Evolutionary conservation across 2,329 filamentous ascomycete species (phyloP).

Genomic region (Botrytis deweyae): DNA sequence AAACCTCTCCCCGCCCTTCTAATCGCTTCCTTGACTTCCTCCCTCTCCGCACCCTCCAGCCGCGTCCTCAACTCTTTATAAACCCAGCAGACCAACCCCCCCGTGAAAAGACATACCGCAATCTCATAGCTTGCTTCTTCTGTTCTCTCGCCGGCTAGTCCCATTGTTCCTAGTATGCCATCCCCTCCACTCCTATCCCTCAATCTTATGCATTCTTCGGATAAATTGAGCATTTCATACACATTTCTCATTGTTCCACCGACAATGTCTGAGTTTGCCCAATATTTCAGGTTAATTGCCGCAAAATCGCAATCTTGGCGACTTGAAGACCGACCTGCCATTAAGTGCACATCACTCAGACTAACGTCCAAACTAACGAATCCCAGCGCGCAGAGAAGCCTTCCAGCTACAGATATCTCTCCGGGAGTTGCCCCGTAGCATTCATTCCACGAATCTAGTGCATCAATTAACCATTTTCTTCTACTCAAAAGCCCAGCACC

Average conservation of each 20-base stretch:
- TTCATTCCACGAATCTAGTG: constrained; percentile 33
- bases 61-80: constrained; percentile 32
- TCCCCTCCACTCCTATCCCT: not conserved
- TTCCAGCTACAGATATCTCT: constrained; percentile 23
- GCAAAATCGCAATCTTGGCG: constrained; percentile 34
- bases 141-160: not conserved
- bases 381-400: constrained; percentile 32
- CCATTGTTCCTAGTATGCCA: not conserved
- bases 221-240: constrained; percentile 20
- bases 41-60: constrained; percentile 13
- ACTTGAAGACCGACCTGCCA: constrained; percentile 33
- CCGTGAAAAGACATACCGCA: constrained; percentile 34
- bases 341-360: constrained; percentile 36
- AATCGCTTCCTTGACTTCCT: constrained; percentile 29
- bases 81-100: constrained; percentile 37
- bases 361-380: constrained; percentile 34
- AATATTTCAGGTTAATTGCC: constrained; percentile 35
- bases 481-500: constrained; percentile 29
- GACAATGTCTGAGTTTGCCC: constrained; percentile 35
- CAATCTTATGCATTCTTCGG: not conserved
- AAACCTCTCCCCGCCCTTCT: constrained; percentile 31
- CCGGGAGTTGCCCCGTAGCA: constrained; percentile 27
- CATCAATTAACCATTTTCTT: constrained; percentile 33
- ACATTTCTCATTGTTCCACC: constrained; percentile 35
- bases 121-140: constrained; percentile 30